These are phyloP conservation scores for Gaeumannomyces sp. DNA, from an alignment of 2,329 filamentous ascomycete genomes.

Conservation along the genomic window DNA sequence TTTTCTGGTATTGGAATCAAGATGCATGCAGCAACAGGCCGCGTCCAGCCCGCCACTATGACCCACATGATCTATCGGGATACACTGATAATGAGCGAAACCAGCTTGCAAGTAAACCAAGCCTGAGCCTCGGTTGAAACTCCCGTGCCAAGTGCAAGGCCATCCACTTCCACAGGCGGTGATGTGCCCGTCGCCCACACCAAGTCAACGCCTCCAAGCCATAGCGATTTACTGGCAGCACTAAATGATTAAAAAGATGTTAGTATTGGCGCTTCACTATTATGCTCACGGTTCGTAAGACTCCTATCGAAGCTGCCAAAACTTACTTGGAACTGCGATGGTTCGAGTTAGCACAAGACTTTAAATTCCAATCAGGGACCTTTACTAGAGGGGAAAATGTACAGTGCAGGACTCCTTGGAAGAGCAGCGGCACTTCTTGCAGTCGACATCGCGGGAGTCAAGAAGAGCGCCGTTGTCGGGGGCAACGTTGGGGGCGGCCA, in stretches of 20 bases:
- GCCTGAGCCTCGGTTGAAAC: not conserved
- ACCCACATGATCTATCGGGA: not conserved
- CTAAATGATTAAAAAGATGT: not conserved
- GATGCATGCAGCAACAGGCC: not conserved
- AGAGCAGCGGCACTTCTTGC: constrained; percentile 1
- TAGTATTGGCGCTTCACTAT: not conserved
- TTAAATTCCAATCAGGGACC: too few relatives aligned
- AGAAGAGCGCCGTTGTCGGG: not conserved
- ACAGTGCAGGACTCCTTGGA: not conserved
- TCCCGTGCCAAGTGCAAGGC: not conserved
- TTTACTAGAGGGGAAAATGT: not conserved
- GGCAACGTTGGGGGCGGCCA: not conserved
- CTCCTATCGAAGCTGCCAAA: not conserved
- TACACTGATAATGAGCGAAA: not conserved
- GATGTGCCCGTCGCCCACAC: not conserved
- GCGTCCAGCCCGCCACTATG: not conserved
- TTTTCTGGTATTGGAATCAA: not conserved
- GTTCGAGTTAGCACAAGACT: not conserved
- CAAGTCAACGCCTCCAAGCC: not conserved
- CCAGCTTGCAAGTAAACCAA: too few relatives aligned
- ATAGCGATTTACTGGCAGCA: not conserved
- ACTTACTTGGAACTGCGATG: not conserved
- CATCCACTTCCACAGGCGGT: too few relatives aligned
- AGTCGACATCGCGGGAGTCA: not conserved
- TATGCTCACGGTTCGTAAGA: too few relatives aligned